phyloP scores from a whole-genome alignment of 257 asterid species.

The Scutellaria barbata region DNA sequence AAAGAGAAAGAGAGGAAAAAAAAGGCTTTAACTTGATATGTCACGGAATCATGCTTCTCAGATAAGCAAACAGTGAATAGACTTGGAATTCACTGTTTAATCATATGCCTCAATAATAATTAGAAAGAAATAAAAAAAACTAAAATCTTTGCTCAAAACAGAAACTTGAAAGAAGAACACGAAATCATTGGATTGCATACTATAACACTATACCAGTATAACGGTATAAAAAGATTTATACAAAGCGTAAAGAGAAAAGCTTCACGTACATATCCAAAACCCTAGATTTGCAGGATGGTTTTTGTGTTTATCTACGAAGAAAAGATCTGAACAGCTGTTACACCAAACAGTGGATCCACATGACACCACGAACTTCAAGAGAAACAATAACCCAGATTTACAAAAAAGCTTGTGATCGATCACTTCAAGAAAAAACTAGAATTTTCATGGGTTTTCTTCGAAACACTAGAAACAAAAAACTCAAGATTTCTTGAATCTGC shows the following conservation, averaged over 20 bases:
- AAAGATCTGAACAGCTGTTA: conserved; percentile 23
- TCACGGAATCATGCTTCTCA: conserved; percentile 35
- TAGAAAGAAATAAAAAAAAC: conserved; percentile 11
- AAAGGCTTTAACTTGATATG: not conserved
- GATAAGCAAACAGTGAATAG: conserved; percentile 45
- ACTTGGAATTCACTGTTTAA: conserved; percentile 42
- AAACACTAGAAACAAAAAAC: not conserved
- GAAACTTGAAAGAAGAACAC: conserved; percentile 31
- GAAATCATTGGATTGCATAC: conserved; percentile 26
- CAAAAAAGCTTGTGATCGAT: not conserved
- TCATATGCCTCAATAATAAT: conserved; percentile 36
- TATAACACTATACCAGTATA: not conserved
- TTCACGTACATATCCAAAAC: conserved; percentile 36
- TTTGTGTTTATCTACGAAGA: not conserved
- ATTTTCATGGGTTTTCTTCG: not conserved
- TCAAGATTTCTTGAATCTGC: conserved; percentile 17
- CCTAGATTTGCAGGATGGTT: conserved; percentile 39
- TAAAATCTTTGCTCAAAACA: conserved; percentile 29
- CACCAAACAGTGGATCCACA: not conserved
- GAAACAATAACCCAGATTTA: not conserved
- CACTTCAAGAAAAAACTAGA: not conserved
- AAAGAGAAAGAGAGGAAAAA: conserved; percentile 30
- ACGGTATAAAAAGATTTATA: not conserved
- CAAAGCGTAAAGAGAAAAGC: conserved; percentile 16
- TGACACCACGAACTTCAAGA: not conserved